Conservation (phyloP, 2,329 filamentous ascomycete species). For the Aurifilum marmelostoma region DNA sequence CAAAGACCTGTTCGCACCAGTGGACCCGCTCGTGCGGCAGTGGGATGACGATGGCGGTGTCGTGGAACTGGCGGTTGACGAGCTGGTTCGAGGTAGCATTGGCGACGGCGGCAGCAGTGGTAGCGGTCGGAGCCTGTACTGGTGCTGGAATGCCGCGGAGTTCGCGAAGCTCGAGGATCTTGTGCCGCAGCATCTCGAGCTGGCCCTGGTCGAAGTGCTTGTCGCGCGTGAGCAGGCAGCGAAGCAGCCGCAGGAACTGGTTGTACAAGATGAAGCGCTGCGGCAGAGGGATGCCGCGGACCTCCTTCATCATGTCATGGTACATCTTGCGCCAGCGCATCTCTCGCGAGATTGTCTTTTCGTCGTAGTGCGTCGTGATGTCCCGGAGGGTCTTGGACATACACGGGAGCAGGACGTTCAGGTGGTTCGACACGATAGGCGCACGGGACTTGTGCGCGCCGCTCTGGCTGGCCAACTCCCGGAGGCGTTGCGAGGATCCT, state of each 20-base stretch:
- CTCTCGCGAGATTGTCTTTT: constrained; percentile 50
- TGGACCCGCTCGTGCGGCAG: constrained; percentile 46
- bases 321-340: constrained; percentile 63
- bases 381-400: constrained; percentile 56
- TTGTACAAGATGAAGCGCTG: constrained; percentile 61
- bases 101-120: neutral
- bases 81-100: neutral
- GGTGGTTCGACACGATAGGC: constrained; percentile 56
- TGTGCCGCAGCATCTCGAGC: constrained; percentile 52
- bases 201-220: constrained; percentile 57
- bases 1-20: constrained; percentile 66
- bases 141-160: constrained; percentile 49
- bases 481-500: constrained; percentile 49
- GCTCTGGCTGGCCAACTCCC: constrained; percentile 58
- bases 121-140: constrained; percentile 5
- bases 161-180: constrained; percentile 56
- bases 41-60: constrained; percentile 29
- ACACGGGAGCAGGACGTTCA: constrained; percentile 60
- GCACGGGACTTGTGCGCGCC: constrained; percentile 55
- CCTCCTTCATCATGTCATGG: constrained; percentile 57
- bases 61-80: neutral
- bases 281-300: constrained; percentile 53
- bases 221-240: constrained; percentile 56
- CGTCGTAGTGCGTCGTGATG: constrained; percentile 55
- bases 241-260: constrained; percentile 53